phyloP scores from a whole-genome alignment of 768 basidiomycete genomes.

The Tylopilus sp. region DNA sequence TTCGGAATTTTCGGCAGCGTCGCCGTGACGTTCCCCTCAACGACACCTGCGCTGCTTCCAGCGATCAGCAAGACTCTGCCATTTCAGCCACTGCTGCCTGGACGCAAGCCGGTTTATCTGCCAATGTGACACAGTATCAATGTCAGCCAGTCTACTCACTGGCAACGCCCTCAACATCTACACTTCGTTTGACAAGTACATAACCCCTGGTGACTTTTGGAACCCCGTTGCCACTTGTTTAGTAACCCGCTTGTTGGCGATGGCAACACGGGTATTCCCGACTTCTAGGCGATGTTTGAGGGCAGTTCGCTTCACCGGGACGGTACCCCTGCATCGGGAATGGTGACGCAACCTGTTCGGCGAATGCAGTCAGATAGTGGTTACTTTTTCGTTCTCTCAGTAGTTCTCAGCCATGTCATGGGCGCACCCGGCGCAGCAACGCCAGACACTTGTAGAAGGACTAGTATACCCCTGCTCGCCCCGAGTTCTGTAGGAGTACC shows the following conservation, averaged over 20 bases:
- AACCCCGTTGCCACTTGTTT: constrained; percentile 48
- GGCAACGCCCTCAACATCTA: constrained; percentile 38
- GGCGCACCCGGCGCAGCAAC: no score
- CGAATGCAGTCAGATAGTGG: constrained; percentile 70
- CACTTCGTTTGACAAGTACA: constrained; percentile 46
- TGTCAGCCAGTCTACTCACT: constrained; percentile 22
- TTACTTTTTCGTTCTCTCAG: constrained; percentile 34
- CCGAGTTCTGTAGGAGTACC: no score
- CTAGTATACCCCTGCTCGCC: no score
- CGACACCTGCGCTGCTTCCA: constrained; percentile 64
- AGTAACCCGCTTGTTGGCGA: constrained; percentile 48
- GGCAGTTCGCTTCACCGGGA: constrained; percentile 48
- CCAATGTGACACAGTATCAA: constrained; percentile 64
- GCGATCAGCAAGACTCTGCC: constrained; percentile 69
- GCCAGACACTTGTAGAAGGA: no score
- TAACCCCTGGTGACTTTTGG: constrained; percentile 58
- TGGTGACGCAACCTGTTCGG: constrained; percentile 56
- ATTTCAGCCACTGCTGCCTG: constrained; percentile 69
- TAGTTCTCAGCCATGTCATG: constrained; percentile 44
- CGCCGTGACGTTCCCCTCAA: constrained; percentile 77
- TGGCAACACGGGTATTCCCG: constrained; percentile 48
- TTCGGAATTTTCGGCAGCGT: constrained; percentile 50
- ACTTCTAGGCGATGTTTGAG: constrained; percentile 61
- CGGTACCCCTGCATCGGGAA: constrained; percentile 49
- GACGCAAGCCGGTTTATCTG: constrained; percentile 75